Evolutionary conservation across 148 eudicot genomes (phyloP), one percentile per base, ranked within the genome.

Genomic region (Suaeda aralocaspica): DNA sequence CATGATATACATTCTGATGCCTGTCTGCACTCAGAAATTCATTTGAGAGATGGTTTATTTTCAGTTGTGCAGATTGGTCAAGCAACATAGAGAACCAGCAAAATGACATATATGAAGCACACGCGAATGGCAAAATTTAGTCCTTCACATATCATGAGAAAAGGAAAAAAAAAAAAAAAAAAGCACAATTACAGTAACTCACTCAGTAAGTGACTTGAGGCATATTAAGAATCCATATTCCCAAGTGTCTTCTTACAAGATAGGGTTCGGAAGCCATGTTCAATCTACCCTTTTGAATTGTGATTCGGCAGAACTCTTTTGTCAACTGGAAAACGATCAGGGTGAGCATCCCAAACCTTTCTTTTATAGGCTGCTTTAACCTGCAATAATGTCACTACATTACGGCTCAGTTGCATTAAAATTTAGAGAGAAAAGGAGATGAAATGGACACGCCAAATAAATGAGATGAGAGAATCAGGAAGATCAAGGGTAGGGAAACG

Each of bases 311-410:
- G 73, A 65, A 39, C 76, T 67, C 84, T 86, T 64, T 71, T 49
- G 71, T 73, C 64, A 42, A 64, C 53, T 2, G 93, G 88, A 69
- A 88, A 84, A 33, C 88, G 87, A 67, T 88, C 93, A 11, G 93
- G 93, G 66, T 88, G 93, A 48, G 80, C 74, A 72, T 86, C 88
- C 93, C 88, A 88, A 36, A 79, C 93, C 76, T 81, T 82, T 48
- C 53, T 79, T 70, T 73, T 86, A 73, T 86, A 88, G 33, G 93
- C 93, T 61, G 82, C 85, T 84, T 88, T 88, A 61, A 86, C 85
- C 92, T 88, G 66, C 69, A 72, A 67, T 39, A 31, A 76, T 9
- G 58, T 15, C 25, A 15, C 9, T 31, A 12, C 53, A 30, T 36
- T 36, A n/a, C n/a, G n/a, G n/a, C n/a, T n/a, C n/a, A n/a, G n/a